Evolutionary conservation across 1,284 basidiomycete genomes (phyloP).

Genomic region (Microbotryum saponariae): DNA sequence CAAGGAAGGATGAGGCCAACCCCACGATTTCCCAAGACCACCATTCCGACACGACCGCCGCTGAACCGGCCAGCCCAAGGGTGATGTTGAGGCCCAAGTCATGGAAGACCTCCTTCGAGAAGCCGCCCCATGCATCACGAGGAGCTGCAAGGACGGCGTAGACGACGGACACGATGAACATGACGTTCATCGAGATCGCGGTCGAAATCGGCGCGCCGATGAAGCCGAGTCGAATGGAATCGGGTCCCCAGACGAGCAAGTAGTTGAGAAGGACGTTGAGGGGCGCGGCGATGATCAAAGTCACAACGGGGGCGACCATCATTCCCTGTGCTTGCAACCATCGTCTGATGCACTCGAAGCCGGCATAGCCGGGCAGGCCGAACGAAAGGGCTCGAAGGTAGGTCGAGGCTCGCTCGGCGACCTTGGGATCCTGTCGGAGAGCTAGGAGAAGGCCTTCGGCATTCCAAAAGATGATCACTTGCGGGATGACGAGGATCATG

Average conservation of each 20-base stretch:
- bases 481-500: conserved; percentile 29
- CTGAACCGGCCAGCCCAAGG: conserved; percentile 63
- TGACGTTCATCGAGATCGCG: conserved; percentile 78
- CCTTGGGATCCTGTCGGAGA: conserved; percentile 76
- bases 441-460: conserved; percentile 54
- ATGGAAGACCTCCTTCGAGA: conserved; percentile 59
- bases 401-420: conserved; percentile 65
- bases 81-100: conserved; percentile 63
- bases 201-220: conserved; percentile 88
- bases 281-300: conserved; percentile 76
- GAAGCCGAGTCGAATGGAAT: conserved; percentile 66
- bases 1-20: conserved; percentile 40
- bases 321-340: conserved; percentile 86
- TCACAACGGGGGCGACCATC: conserved; percentile 77
- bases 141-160: conserved; percentile 71
- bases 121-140: conserved; percentile 73
- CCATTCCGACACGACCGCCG: conserved; percentile 66
- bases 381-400: conserved; percentile 60
- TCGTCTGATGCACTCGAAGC: conserved; percentile 49
- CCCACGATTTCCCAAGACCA: conserved; percentile 78
- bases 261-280: conserved; percentile 78
- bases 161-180: conserved; percentile 55
- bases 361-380: conserved; percentile 78
- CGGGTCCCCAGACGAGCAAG: conserved; percentile 53
- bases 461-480: conserved; percentile 31